These are phyloP conservation scores for Leishmania arabica DNA, from an alignment of 208 protist genomes.

Conservation along the genomic window DNA sequence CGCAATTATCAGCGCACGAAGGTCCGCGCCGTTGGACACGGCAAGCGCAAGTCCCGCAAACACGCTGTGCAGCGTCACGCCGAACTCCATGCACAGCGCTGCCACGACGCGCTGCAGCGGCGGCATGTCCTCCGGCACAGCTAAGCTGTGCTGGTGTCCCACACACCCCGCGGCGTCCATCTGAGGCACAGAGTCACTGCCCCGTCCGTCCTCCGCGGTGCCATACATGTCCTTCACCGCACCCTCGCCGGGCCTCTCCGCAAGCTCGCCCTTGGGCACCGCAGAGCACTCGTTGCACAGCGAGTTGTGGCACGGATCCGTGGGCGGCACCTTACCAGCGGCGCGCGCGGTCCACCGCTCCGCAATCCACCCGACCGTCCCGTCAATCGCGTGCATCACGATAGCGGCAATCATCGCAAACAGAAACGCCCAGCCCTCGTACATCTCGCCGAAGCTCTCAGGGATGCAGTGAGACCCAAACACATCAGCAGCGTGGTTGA, in stretches of 20 bases:
- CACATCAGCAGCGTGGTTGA: conserved; percentile 19
- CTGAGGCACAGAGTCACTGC: background rate
- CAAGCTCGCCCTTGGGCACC: conserved; percentile 6
- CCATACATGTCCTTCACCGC: background rate
- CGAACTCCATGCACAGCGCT: conserved; percentile 70
- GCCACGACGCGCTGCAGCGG: conserved; percentile 30
- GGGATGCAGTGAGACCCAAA: conserved; percentile 44
- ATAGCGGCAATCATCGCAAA: conserved; percentile 56
- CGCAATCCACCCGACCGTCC: conserved; percentile 29
- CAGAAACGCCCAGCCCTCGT: conserved; percentile 52
- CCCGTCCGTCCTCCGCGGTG: background rate
- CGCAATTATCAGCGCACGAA: conserved; percentile 48
- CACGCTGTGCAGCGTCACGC: conserved; percentile 68
- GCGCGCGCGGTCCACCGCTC: conserved; percentile 11
- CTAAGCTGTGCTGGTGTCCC: conserved; percentile 28
- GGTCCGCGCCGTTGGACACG: conserved; percentile 34
- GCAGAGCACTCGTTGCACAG: conserved; percentile 9
- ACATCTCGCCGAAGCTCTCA: conserved; percentile 37
- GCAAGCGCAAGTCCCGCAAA: conserved; percentile 62
- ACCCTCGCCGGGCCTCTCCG: background rate
- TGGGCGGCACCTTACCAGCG: too few species aligned
- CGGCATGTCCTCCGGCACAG: conserved; percentile 18
- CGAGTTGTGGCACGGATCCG: conserved; percentile 10
- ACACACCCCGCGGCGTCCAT: background rate
- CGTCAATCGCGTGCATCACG: conserved; percentile 65